Base-by-base conservation (phyloP, 192 early-diverging fungal species). In the Entophlyctis luteolus region DNA sequence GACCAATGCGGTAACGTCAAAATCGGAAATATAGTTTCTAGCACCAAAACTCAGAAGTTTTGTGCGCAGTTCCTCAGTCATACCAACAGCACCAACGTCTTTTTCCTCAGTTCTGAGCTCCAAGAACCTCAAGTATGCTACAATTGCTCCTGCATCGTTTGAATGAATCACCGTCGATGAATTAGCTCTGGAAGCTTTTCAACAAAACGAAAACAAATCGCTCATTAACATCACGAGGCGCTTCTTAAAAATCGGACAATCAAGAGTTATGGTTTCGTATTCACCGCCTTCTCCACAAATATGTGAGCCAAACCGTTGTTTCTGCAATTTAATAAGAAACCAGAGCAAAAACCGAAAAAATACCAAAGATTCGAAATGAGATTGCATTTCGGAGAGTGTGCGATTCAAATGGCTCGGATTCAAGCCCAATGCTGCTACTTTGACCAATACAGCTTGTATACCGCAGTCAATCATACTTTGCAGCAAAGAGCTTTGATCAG, bases 221-320 rank as follows among this genome's bases (percentile, higher is more conserved):
- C 27, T 45, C 27, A 68, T 86, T 81, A 78, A 90, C 90, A 94
- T 56, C 2, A 91, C 79, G 59, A 99, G 89, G 6, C 90, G 81
- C 53, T 85, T 88, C 47, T 87, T 88, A 68, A 95, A 99, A 28
- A 99, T 62, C 2, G 95, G 95, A 60, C 89, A 93, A 65, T 99
- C 94, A 36, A 96, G 69, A 0, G 92, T 93, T 54, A 97, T 82
- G 3, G 94, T 91, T 68, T 99, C 96, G 69, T 90, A 99, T 77
- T 99, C 96, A 28, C 96, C 96, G 56, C 96, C 96, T 77, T 99
- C 96, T 33, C 96, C 96, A 65, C 94, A 96, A 3, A 93, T 81
- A 74, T 99, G 90, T 29, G 91, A 59, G 29, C 88, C 92, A 63
- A 86, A 95, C n/a, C n/a, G n/a, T 56, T 85, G 86, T 29, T 88